Evolutionary conservation across 2,329 filamentous ascomycete species (phyloP), one percentile per base, ranked within the genome.

Genomic region (Penicillium janthinellum): DNA sequence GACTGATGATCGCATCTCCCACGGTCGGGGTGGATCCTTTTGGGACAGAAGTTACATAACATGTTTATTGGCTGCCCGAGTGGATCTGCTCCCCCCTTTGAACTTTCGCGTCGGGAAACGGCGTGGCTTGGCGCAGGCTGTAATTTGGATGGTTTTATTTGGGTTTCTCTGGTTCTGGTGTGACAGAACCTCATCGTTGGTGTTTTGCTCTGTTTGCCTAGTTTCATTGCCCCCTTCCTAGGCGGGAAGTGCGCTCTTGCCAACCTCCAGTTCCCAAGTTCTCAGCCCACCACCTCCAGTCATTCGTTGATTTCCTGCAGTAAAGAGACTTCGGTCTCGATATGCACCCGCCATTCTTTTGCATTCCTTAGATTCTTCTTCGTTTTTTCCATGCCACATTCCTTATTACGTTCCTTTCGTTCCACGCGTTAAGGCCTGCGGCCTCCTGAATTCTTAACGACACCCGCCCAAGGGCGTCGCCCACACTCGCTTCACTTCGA

Each of bases 301-400:
- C 71, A 70, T 71, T 73, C 71, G 66, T 71, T 73, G 60, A 62
- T 64, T 61, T 31, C 14, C 52, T 59, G 59, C 55, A 53, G 55
- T 41, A 31, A 49, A 49, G 59, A 65, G 59, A 17, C 62, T 63
- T 62, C 52, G 54, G 56, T 59, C 64, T 64, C 58, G 49, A 62
- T 41, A 58, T 65, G 45, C 64, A 62, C 53, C 60, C 58, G 54
- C 47, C 63, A 62, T 62, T 65, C 61, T 47, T 57, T 66, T 62
- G 50, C 58, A 58, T 63, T 61, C 60, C 49, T 64, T 65, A 59
- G 50, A 62, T 38, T 42, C 28, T 41, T 47, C 34, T 17, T 54
- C 49, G 49, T 52, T 54, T 37, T 49, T 49, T 49, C 37, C 14
- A 47, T 54, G 56, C 56, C 56, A 49, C 56, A 58, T 58, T 58